Evolutionary conservation across 2,329 filamentous ascomycete species (phyloP), one percentile per base, ranked within the genome.

Genomic region (Zarea fungicola): DNA sequence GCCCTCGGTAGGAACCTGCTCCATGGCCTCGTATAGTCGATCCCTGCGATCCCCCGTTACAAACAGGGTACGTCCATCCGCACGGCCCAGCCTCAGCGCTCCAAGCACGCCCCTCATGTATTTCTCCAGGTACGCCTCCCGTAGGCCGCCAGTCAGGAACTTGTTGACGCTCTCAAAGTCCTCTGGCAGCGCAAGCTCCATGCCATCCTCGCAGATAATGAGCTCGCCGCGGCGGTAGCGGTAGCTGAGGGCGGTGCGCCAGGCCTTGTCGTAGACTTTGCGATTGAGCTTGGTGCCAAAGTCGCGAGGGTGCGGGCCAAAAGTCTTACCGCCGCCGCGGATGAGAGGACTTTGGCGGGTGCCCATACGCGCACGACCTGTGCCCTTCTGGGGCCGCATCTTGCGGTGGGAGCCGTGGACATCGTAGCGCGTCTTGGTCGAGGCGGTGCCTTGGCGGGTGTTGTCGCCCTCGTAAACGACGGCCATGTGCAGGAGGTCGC

Each of bases 241-340:
- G 73, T 96, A 95, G 62, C 87, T 93, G 56, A 99, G 77, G 10
- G 93, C 93, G 36, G 87, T 97, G 63, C 93, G 83, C 89, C 89
- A 97, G 9, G 93, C 93, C 59, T 95, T 77, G 69, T 97, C 91
- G 72, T 99, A 99, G 41, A 96, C 81, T 73, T 97, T 97, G 63
- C 79, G 78, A 59, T 86, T 90, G 48, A 99, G 75, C 14, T 79
- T 78, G 19, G 91, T 95, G 52, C 81, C 81, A 64, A 99, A 99
- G 71, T 97, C 89, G 65, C 93, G 80, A 22, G 91, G 91, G 59
- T 91, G 84, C 23, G 93, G 93, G n/a, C 93, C 93, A 62, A 90
- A 89, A 1, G 83, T 75, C 59, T 95, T 92, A 68, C 90, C 92
- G 68, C 93, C 93, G 55, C 93, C 93, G 54, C 78, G 77, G 35